Evolutionary conservation across 2,329 filamentous ascomycete genomes (phyloP), one percentile per base, ranked within the genome.

Genomic region (Amylocarpus encephaloides): DNA sequence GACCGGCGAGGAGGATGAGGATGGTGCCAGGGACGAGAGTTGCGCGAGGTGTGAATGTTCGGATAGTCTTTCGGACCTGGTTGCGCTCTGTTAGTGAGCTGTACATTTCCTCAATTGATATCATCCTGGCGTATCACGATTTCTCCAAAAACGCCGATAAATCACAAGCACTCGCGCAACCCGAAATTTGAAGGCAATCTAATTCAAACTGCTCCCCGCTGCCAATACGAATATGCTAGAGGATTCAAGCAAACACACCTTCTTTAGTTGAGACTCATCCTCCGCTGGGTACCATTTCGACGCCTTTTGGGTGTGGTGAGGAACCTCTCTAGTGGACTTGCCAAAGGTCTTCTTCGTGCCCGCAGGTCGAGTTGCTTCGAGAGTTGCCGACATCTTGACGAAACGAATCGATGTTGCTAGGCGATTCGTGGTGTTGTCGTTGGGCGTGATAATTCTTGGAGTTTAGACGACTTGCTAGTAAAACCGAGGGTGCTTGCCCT

Each of bases 201-300:
- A 5, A 3, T 10, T 36, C 9, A 4, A 3, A 16, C 34, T 3
- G 15, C 4, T 36, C 34, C 34, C 34, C 34, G 5, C n/a, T n/a
- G 5, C 12, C 15, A 16, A 36, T 13, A 16, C 12, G 34, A 4
- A 36, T 13, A 5, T 15, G 6, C n/a, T 34, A 38, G 48, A 46
- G 43, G 49, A 32, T 44, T 32, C 47, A 15, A 48, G 36, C 36
- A 38, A 55, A 63, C 90, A 82, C 83, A 98, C 93, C 88, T 94
- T 92, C 84, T 91, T 95, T 69, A 83, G 82, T 76, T 86, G 78
- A 72, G 81, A 72, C 71, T 92, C 87, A 76, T 96, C 92, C 75
- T 94, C 87, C 71, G 89, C 88, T 74, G 90, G 88, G 80, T 98
- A 98, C 89, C 92, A 98, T 81, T 96, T 97, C 82, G 88, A 84